Base-by-base conservation (phyloP, 2,329 filamentous ascomycete species). In the Colletotrichum spaethianum region DNA sequence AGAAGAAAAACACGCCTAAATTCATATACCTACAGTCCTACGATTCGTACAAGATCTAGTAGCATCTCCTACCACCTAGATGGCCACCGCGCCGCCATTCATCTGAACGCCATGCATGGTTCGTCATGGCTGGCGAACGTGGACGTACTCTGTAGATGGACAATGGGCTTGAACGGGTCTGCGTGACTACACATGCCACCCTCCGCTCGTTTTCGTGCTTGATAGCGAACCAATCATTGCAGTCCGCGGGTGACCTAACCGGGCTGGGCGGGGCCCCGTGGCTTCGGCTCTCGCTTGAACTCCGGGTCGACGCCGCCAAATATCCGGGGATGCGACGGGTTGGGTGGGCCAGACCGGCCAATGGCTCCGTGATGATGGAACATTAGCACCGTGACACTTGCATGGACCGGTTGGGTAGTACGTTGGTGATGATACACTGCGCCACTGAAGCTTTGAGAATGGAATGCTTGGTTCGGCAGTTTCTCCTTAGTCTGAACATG, bases 271-370 rank as follows among this genome's bases (percentile, higher is more conserved):
- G 63, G 36, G 36, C 8, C 38, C 46, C 28, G 46, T 63, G 48
- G 46, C 46, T 59, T 70, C 38, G 46, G 60, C 26, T 50, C n/a
- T 62, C 70, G 70, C 70, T 72, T 46, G 65, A 72, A 72, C 70
- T 72, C 65, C 65, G 70, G 70, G 28, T 53, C 60, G 59, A 69
- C 38, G 38, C 65, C 70, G 70, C 53, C 52, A 63, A 72, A 68
- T 68, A 42, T 23, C 33, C 69, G 69, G 69, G 18, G 48, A n/a
- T n/a, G 26, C 5, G 1, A 63, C 12, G 11, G 4, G 18, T n/a
- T 6, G 23, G 26, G 48, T 42, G 46, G 48, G 44, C 40, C 31
- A 48, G 23, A 1, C n/a, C 44, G 31, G 44, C 44, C 14, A 36
- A 3, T 50, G 59, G n/a, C 44, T 40, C 42, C 31, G 38, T 44